A percentile compares a stretch with the other conserved stretches of the same genome.
Conservation (phyloP, 768 basidiomycete genomes). For the Trametes villosa region DNA sequence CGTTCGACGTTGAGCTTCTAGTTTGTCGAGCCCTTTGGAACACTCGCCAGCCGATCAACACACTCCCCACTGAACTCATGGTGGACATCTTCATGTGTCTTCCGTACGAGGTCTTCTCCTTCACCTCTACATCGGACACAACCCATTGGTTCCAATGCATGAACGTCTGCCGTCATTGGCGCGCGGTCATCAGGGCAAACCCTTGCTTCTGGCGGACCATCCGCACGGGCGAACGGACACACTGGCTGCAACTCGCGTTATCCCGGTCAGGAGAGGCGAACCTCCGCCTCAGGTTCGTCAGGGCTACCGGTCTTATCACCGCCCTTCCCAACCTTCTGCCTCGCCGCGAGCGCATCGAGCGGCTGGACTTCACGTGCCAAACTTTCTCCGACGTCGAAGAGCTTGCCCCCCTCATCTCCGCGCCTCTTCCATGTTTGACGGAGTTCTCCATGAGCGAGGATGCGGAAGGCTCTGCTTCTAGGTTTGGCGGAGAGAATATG, state of each 20-base stretch:
- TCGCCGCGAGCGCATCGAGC: background rate
- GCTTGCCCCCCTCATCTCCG: background rate
- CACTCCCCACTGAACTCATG: background rate
- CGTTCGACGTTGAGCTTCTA: background rate
- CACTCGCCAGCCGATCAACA: background rate
- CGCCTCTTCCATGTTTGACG: background rate
- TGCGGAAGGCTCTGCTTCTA: background rate
- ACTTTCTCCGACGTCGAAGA: background rate
- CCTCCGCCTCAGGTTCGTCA: background rate
- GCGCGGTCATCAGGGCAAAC: background rate
- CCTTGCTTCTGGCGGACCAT: background rate
- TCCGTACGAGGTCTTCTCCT: background rate
- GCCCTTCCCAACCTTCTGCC: background rate
- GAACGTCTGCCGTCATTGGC: slow-evolving; percentile 4
- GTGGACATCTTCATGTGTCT: background rate
- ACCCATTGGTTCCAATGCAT: background rate
- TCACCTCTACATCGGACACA: background rate
- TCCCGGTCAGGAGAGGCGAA: background rate
- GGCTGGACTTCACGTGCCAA: background rate
- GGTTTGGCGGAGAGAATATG: background rate
- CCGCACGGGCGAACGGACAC: background rate
- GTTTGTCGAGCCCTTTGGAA: background rate
- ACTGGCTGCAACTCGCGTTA: background rate
- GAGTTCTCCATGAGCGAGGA: background rate
- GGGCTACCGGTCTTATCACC: background rate